A percentile compares a stretch with the other conserved stretches of the same genome.
Evolutionary conservation across 2,329 filamentous ascomycete species (phyloP).

Genomic region (Xylaria sp.): DNA sequence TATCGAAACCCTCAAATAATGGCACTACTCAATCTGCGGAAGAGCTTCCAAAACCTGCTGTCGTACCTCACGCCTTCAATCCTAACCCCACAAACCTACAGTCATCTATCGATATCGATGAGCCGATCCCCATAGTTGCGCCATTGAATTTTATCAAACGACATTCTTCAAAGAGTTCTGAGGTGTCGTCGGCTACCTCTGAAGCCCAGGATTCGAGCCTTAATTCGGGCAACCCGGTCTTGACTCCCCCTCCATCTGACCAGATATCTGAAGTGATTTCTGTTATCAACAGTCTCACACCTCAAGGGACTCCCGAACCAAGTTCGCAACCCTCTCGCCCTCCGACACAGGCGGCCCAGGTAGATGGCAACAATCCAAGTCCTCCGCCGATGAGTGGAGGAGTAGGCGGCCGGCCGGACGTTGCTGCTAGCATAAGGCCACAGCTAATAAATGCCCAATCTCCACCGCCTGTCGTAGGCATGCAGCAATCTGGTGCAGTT

Average conservation of each 20-base stretch:
- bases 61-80: neutral
- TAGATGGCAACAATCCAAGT: conserved; percentile 4
- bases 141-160: conserved; percentile 41
- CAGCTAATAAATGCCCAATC: conserved; percentile 12
- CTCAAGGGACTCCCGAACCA: conserved; percentile 25
- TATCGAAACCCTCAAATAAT: conserved; percentile 16
- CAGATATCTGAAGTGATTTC: conserved; percentile 40
- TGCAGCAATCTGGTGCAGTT: conserved; percentile 15
- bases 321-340: conserved; percentile 10
- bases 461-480: neutral
- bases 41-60: neutral
- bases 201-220: conserved; percentile 14
- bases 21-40: neutral
- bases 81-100: conserved; percentile 18
- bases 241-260: conserved; percentile 14
- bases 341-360: neutral
- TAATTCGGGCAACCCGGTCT: conserved; percentile 2
- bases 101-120: conserved; percentile 20
- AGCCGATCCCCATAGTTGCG: conserved; percentile 38
- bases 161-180: conserved; percentile 35
- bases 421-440: neutral
- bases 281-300: conserved; percentile 29
- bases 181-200: conserved; percentile 24
- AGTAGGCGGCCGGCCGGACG: neutral
- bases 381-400: conserved; percentile 4